Percentiles rank a stretch among this genome's conserved stretches.
Conservation (phyloP, 2,329 filamentous ascomycete species). For the Hyphodiscus sp. region DNA sequence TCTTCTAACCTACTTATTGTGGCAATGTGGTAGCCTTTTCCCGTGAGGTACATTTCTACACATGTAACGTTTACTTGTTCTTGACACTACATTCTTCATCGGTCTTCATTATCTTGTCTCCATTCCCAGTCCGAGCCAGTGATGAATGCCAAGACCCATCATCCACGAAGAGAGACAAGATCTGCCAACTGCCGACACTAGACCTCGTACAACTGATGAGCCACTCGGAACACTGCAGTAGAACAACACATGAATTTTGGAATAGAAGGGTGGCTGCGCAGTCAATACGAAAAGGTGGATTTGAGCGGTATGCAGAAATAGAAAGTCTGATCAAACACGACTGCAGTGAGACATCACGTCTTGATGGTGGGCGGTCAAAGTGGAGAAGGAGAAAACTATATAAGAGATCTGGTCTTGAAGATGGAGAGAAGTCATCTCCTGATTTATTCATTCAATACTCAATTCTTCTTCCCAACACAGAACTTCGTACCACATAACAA, state of each 20-base stretch:
- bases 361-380: not conserved
- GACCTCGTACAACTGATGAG: not conserved
- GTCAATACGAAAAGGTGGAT: not conserved
- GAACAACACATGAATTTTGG: not conserved
- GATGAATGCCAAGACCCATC: not conserved
- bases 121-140: too few relatives aligned
- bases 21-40: too few relatives aligned
- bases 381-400: not conserved
- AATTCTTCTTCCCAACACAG: too few relatives aligned
- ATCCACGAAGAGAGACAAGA: not conserved
- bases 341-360: not conserved
- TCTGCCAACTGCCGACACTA: not conserved
- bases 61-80: too few relatives aligned
- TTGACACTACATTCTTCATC: too few relatives aligned
- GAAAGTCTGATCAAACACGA: not conserved
- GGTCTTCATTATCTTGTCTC: too few relatives aligned
- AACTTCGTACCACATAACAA: constrained; percentile 16
- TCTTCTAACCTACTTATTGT: too few relatives aligned
- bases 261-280: not conserved
- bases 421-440: not conserved
- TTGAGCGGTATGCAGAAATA: not conserved
- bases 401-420: not conserved
- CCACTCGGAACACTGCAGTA: not conserved
- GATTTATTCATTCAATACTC: not conserved
- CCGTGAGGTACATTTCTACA: too few relatives aligned